A percentile compares a stretch with the other conserved stretches of the same genome.
Conservation (phyloP, 495 filamentous ascomycete species). For the Tetracladium marchalianum region DNA sequence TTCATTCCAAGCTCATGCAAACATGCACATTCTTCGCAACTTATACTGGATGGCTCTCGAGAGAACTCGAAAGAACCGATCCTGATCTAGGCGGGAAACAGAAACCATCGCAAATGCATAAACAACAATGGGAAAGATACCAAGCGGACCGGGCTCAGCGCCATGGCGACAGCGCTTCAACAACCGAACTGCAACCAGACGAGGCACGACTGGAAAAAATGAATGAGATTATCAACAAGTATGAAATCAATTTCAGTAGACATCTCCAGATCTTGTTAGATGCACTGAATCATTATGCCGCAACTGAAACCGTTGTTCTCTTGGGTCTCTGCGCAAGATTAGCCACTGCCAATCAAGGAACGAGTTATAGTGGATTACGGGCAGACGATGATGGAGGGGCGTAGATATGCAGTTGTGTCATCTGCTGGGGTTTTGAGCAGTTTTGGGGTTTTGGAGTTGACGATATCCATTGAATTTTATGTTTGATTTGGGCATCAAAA, state of each 20-base stretch:
- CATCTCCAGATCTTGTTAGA: conserved; percentile 89
- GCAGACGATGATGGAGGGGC: conserved; percentile 33
- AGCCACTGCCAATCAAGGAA: conserved; percentile 64
- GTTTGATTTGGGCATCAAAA: not conserved
- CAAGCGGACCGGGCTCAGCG: conserved; percentile 24
- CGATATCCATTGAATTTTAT: conserved; percentile 5
- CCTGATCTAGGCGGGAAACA: conserved; percentile 51
- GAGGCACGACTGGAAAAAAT: conserved; percentile 66
- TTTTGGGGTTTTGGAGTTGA: not conserved
- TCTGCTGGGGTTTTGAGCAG: not conserved
- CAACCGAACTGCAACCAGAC: conserved; percentile 24
- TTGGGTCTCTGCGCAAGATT: conserved; percentile 73
- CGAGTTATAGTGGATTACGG: conserved; percentile 39
- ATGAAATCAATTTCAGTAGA: conserved; percentile 83
- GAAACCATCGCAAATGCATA: conserved; percentile 41
- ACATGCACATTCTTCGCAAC: conserved; percentile 88
- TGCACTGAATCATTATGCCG: conserved; percentile 90
- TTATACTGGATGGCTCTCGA: conserved; percentile 70
- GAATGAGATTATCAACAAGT: conserved; percentile 73
- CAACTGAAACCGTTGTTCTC: conserved; percentile 92
- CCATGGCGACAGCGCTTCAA: conserved; percentile 23
- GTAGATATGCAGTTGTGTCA: conserved; percentile 2
- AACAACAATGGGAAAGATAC: conserved; percentile 41
- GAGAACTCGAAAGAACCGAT: conserved; percentile 68
- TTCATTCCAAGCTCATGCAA: conserved; percentile 88